phyloP scores from a whole-genome alignment of 371 early-diverging fungal genomes.

The Chytridiales sp. region DNA sequence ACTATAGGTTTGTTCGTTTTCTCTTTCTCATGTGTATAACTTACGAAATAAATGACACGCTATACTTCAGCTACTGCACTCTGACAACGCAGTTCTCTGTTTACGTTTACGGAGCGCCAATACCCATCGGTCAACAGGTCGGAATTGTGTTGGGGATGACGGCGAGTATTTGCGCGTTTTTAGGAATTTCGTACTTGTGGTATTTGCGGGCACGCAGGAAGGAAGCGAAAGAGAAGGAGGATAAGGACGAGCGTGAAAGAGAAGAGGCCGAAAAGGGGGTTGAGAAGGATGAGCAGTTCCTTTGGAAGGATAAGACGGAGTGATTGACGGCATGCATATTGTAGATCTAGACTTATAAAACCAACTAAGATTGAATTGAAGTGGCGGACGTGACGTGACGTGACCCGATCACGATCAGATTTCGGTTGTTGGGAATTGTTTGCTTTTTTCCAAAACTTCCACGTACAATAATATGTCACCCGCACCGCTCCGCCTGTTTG shows the following conservation, averaged over 20 bases:
- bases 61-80: slow-evolving; percentile 29
- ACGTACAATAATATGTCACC: too few species aligned
- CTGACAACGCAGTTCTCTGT: slow-evolving; percentile 29
- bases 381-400: too few species aligned
- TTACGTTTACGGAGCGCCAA: slow-evolving; percentile 31
- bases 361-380: too few species aligned
- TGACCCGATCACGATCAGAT: too few species aligned
- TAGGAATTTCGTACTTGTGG: slow-evolving; percentile 25
- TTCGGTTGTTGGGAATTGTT: too few species aligned
- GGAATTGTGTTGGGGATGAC: slow-evolving; percentile 27
- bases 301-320: slow-evolving; percentile 25
- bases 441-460: too few species aligned
- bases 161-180: slow-evolving; percentile 1
- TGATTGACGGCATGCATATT: too few species aligned
- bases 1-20: slow-evolving; percentile 23
- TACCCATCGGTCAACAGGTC: slow-evolving; percentile 17
- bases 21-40: not conserved
- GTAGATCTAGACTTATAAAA: too few species aligned
- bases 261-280: slow-evolving; percentile 11
- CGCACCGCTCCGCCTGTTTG: too few species aligned
- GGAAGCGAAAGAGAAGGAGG: slow-evolving; percentile 23
- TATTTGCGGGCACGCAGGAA: slow-evolving; percentile 10
- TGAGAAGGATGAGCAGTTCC: not conserved
- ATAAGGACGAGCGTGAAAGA: slow-evolving; percentile 10
- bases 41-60: not conserved